Evolutionary conservation across 148 eudicot species (phyloP), one percentile per base, ranked within the genome.

Genomic region (Rhododendron molle): DNA sequence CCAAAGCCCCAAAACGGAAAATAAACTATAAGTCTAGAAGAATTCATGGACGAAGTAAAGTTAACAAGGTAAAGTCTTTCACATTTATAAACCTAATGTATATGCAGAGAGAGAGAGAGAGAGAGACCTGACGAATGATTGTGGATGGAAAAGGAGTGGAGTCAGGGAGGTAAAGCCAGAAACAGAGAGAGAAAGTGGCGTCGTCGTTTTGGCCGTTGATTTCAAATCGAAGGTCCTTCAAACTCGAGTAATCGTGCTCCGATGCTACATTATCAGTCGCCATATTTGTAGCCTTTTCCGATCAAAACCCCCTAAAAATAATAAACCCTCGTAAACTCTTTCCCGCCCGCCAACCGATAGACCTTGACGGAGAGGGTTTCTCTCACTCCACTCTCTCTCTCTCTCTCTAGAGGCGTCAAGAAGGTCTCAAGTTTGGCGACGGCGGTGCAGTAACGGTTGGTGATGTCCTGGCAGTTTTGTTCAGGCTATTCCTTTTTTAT

Each of bases 101-200:
- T 52, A 52, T 3, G 56, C 0, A 40, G 49, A 46, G 21, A 18
- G 32, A 11, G n/a, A n/a, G n/a, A 30, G 69, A 80, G 50, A 43
- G 34, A 15, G 49, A 88, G 44, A 95, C 98, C 98, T 93, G 94
- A 21, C 85, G 85, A 80, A 95, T 91, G 83, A 94, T 84, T 15
- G 89, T 88, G 58, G 90, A 89, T 73, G 98, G 94, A 81, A 91
- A 92, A 7, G 92, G 87, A 73, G 91, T 84, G 62, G 92, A 89
- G 83, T 9, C 80, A 32, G 84, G 83, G 14, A 94, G 89, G 87
- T 88, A 94, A 89, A 93, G 89, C 98, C 98, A 95, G 86, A 95
- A 94, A 85, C 95, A 92, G 69, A 95, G 76, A 83, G 85, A 80
- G 34, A 94, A 94, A 82, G 69, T 28, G 58, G 82, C 81, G 26